A percentile compares a stretch with the other conserved stretches of the same genome.
phyloP scores from a whole-genome alignment of 345 rosid genomes.

The Euphorbia pulcherrima region DNA sequence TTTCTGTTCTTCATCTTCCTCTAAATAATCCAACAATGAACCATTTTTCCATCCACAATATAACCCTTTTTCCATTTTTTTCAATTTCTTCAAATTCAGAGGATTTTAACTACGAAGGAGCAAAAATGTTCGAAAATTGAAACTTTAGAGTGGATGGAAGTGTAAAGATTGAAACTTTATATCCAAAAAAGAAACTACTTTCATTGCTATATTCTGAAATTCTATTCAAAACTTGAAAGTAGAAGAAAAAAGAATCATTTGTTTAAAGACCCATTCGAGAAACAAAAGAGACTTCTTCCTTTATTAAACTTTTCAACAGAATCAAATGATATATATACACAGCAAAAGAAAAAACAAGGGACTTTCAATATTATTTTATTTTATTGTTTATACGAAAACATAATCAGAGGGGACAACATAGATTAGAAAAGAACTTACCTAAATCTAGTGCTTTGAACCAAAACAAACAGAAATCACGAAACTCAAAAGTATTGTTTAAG shows the following conservation, averaged over 20 bases:
- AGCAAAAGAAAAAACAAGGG: background rate
- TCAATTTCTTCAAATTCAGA: background rate
- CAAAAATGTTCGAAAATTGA: background rate
- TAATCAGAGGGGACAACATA: conserved; percentile 19
- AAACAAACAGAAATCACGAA: conserved; percentile 35
- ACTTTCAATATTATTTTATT: background rate
- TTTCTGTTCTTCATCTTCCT: conserved; percentile 48
- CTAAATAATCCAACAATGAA: conserved; percentile 46
- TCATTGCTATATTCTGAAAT: background rate
- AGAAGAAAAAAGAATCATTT: background rate
- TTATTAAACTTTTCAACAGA: no score
- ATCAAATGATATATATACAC: conserved; percentile 13
- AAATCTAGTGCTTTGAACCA: conserved; percentile 45
- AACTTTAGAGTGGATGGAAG: background rate
- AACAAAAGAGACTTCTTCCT: conserved; percentile 12
- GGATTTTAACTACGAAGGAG: background rate
- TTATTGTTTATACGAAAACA: background rate
- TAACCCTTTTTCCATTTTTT: conserved; percentile 53
- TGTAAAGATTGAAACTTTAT: background rate
- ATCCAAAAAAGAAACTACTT: conserved; percentile 2
- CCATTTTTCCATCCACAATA: conserved; percentile 41
- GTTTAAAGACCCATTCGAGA: background rate
- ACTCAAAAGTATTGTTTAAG: conserved; percentile 28
- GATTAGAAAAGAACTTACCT: conserved; percentile 25
- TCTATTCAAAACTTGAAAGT: background rate